phyloP scores from a whole-genome alignment of 2,329 filamentous ascomycete genomes.

The Pyrenochaeta sp. region DNA sequence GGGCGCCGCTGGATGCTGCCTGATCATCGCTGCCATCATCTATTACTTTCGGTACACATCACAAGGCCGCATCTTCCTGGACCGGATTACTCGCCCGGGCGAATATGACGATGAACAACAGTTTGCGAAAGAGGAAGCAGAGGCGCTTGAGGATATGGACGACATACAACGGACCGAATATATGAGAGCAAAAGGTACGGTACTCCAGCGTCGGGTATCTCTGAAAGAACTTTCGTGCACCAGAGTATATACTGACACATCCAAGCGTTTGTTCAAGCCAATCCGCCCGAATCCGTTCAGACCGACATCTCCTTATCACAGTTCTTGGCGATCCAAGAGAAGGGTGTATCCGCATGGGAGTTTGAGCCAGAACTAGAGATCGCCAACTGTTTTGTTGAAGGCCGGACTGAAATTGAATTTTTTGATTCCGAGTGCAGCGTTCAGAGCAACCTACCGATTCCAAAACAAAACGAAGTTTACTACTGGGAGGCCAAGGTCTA shows the following conservation, averaged over 20 bases:
- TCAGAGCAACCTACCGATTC: conserved; percentile 93
- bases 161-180: conserved; percentile 91
- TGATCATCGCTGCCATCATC: conserved; percentile 78
- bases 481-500: conserved; percentile 99
- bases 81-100: conserved; percentile 89
- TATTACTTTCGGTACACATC: conserved; percentile 94
- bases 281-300: conserved; percentile 92
- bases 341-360: conserved; percentile 99
- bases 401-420: conserved; percentile 95
- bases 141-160: conserved; percentile 94
- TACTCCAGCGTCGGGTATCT: not conserved
- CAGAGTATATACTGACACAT: conserved; percentile 13
- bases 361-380: conserved; percentile 99
- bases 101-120: conserved; percentile 98
- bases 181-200: conserved; percentile 87
- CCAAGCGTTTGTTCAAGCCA: conserved; percentile 88
- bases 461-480: conserved; percentile 99
- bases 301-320: conserved; percentile 98
- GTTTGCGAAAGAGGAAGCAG: conserved; percentile 90
- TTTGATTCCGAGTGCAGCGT: conserved; percentile 98
- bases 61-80: conserved; percentile 87
- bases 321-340: conserved; percentile 97
- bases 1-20: conserved; percentile 85
- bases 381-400: conserved; percentile 98
- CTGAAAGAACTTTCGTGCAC: too few species aligned